Conservation (phyloP, 2,329 filamentous ascomycete genomes). For the Fusarium sarcochroum region DNA sequence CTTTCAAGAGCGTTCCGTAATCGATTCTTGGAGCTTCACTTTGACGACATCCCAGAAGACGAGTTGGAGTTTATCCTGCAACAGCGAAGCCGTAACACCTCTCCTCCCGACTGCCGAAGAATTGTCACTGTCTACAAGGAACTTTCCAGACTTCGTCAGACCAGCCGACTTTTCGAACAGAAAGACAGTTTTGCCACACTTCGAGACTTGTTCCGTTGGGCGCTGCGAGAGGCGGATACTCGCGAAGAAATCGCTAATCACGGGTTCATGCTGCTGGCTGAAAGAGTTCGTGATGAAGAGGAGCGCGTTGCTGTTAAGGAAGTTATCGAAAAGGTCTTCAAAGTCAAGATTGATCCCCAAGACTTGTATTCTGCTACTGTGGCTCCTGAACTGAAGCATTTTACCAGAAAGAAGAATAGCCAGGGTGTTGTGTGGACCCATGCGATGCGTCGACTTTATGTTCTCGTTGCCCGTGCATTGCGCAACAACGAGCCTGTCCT, state of each 20-base stretch:
- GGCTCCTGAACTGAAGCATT: conserved; percentile 68
- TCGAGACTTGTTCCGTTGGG: conserved; percentile 96
- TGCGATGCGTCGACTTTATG: conserved; percentile 92
- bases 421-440: conserved; percentile 91
- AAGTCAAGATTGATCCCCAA: conserved; percentile 82
- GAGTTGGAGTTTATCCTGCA: conserved; percentile 94
- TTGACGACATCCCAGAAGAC: conserved; percentile 96
- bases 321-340: conserved; percentile 92
- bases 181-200: conserved; percentile 98
- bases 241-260: conserved; percentile 91
- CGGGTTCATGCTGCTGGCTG: conserved; percentile 95
- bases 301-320: conserved; percentile 87
- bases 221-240: conserved; percentile 84
- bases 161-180: conserved; percentile 92
- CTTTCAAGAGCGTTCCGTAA: conserved; percentile 96
- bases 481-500: conserved; percentile 94
- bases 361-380: conserved; percentile 76
- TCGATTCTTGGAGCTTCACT: conserved; percentile 95
- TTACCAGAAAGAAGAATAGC: conserved; percentile 62
- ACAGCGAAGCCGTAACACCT: conserved; percentile 85
- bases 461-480: conserved; percentile 88
- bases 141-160: conserved; percentile 89
- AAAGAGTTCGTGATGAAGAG: conserved; percentile 91
- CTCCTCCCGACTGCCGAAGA: conserved; percentile 89
- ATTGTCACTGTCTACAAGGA: conserved; percentile 97